Evolutionary conservation across 2,329 filamentous ascomycete genomes (phyloP), one percentile per base, ranked within the genome.

Genomic region (Ascochyta pisi): DNA sequence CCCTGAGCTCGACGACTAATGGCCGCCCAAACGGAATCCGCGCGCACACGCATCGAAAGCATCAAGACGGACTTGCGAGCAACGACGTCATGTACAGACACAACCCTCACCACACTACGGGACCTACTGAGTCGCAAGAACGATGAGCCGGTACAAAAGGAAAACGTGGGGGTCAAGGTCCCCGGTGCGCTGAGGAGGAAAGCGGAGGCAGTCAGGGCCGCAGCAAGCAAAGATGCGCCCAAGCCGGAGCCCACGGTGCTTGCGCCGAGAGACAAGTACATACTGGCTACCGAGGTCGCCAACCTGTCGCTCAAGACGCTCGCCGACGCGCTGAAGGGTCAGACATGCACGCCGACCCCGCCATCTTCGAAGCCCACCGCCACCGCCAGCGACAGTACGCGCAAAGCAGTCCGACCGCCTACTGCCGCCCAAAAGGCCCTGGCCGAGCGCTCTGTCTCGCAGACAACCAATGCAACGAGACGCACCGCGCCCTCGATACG

Each of bases 261-360:
- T 27, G 77, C 82, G 4, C 70, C 79, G 5, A 85, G 83, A 64
- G 88, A 91, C 54, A 86, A 83, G 71, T 86, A 86, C 46, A 80
- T 84, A 40, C 77, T 93, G 33, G 89, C 90, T 12, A 91, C 89
- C 0, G 85, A 92, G 58, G 81, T 91, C 33, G 85, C 92, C 66
- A 94, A 93, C 70, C 79, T 81, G 6, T 82, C 87, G 1, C 79
- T 93, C 35, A 92, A 90, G 67, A 81, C 84, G 9, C 81, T 94
- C 3, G 82, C 83, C n/a, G 86, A 90, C 52, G 86, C 86, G 0
- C 80, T 86, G 19, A 92, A 87, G 69, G 74, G 78, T 2, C 58
- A 76, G 2, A 70, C 63, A 8, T 57, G 59, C 24, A 33, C 44
- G 7, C 50, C 59, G 47, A 12, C 55, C 2, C 31, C 62, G 9